These are phyloP conservation scores for Mycena indigotica DNA, from an alignment of 768 basidiomycete species.

Conservation along the genomic window DNA sequence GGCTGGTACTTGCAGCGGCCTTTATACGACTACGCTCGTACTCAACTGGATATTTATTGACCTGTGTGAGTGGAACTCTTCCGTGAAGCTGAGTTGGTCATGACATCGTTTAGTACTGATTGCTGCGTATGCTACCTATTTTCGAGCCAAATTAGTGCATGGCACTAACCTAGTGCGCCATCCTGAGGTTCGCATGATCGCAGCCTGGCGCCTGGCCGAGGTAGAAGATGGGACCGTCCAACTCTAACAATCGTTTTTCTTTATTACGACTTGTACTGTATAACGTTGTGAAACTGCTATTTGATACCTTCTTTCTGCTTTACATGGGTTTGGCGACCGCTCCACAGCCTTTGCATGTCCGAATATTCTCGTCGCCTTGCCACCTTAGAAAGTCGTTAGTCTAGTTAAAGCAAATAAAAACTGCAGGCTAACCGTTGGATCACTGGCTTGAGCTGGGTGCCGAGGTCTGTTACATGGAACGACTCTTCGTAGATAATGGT, in stretches of 20 bases:
- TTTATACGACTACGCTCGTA: not conserved
- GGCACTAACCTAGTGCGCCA: not conserved
- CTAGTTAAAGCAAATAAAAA: not conserved
- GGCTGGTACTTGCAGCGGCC: not conserved
- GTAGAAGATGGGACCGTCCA: not conserved
- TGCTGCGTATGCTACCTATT: not conserved
- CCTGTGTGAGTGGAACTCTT: not conserved
- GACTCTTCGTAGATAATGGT: constrained; percentile 82
- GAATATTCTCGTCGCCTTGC: constrained; percentile 48
- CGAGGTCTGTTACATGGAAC: constrained; percentile 89
- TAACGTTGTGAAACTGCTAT: not conserved
- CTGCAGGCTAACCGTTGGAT: constrained; percentile 79
- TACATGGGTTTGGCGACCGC: constrained; percentile 60
- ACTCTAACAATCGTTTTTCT: no score
- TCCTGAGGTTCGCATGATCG: not conserved
- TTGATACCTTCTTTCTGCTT: not conserved
- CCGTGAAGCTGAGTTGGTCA: not conserved
- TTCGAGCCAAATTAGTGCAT: not conserved
- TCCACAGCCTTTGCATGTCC: constrained; percentile 77
- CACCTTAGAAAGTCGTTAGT: constrained; percentile 1
- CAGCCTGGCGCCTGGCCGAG: not conserved
- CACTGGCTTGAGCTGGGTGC: constrained; percentile 89
- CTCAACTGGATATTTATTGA: not conserved
- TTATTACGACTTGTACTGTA: not conserved
- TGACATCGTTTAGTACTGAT: not conserved